Conservation (phyloP, 140 eudicot species). For the Flaveria floridana region DNA sequence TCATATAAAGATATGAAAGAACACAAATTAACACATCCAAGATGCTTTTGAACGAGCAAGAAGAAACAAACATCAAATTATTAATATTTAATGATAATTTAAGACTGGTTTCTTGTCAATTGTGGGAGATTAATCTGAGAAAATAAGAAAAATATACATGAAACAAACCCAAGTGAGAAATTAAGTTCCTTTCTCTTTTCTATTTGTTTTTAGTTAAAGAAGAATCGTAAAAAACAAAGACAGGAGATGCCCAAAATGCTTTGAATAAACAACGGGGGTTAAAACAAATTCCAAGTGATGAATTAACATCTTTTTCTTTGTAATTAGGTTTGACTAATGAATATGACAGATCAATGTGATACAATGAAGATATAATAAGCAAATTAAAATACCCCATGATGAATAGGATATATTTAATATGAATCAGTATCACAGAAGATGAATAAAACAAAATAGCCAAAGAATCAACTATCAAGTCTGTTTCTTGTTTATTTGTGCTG, state of each 20-base stretch:
- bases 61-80: background rate
- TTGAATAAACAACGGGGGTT: background rate
- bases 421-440: background rate
- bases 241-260: background rate
- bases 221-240: background rate
- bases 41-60: constrained; percentile 1
- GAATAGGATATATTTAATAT: background rate
- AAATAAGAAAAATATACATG: background rate
- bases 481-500: background rate
- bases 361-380: background rate
- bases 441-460: background rate
- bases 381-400: background rate
- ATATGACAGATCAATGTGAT: constrained; percentile 2
- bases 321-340: constrained; percentile 14
- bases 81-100: background rate
- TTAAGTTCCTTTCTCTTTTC: background rate
- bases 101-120: background rate
- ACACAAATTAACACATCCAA: background rate
- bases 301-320: background rate
- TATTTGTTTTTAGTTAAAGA: background rate
- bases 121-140: background rate
- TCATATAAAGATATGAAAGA: constrained; percentile 2
- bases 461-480: background rate
- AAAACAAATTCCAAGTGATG: background rate
- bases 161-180: background rate